phyloP scores from a whole-genome alignment of 441 rosid species.

The Euphorbia celastroides region DNA sequence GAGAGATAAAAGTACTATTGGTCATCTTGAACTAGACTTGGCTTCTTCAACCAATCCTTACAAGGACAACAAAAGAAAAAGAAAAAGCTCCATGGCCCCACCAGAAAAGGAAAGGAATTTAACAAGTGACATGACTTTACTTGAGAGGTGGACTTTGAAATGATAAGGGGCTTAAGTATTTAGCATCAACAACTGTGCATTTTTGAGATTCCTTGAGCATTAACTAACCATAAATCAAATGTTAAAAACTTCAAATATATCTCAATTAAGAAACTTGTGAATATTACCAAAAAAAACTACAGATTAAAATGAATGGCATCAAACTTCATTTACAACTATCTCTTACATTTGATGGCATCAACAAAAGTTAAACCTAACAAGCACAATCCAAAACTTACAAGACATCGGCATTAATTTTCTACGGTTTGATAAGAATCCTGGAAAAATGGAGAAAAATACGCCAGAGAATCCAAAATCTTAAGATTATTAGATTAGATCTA shows the following conservation, averaged over 20 bases:
- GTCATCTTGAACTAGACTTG: too few relatives aligned
- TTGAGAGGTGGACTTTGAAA: conserved; percentile 14
- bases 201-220: conserved; percentile 12
- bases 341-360: background rate
- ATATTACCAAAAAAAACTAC: too few relatives aligned
- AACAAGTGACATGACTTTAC: conserved; percentile 3
- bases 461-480: too few relatives aligned
- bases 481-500: background rate
- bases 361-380: background rate
- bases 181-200: background rate
- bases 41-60: too few relatives aligned
- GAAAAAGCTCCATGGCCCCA: background rate
- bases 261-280: too few relatives aligned
- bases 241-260: too few relatives aligned
- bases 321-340: too few relatives aligned
- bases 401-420: background rate
- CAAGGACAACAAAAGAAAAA: background rate
- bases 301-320: too few relatives aligned
- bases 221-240: background rate
- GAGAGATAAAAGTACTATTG: too few relatives aligned
- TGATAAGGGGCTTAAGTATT: conserved; percentile 17
- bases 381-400: background rate
- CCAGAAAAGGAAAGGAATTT: conserved; percentile 1
- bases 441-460: background rate
- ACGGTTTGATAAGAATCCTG: background rate